A percentile compares a stretch with the other conserved stretches of the same genome.
phyloP scores from a whole-genome alignment of 768 basidiomycete species.

The Tylopilus felleus region DNA sequence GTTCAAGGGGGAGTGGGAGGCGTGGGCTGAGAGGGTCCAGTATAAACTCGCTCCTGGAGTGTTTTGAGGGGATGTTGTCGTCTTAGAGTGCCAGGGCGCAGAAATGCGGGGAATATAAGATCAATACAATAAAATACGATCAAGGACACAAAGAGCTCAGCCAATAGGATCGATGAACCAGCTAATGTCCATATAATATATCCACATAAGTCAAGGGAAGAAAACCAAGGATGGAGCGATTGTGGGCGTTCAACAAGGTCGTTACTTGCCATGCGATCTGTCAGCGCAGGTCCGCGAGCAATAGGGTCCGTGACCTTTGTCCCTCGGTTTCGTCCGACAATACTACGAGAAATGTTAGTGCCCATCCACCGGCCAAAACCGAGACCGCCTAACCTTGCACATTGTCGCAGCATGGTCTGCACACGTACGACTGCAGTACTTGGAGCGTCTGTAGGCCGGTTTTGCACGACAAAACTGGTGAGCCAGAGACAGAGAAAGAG shows the following conservation, averaged over 20 bases:
- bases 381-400: conserved; percentile 21
- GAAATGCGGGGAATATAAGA: neutral
- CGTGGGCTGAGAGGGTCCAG: conserved; percentile 44
- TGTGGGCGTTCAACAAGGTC: neutral
- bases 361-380: neutral
- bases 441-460: conserved; percentile 51
- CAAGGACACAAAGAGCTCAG: neutral
- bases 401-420: conserved; percentile 39
- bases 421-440: conserved; percentile 62
- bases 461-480: conserved; percentile 49
- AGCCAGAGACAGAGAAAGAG: neutral
- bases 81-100: neutral
- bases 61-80: conserved; percentile 27
- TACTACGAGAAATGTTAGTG: conserved; percentile 11
- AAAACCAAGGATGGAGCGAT: neutral
- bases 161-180: neutral
- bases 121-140: conserved; percentile 1
- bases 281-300: conserved; percentile 29
- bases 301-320: conserved; percentile 14
- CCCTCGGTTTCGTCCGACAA: conserved; percentile 21
- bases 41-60: conserved; percentile 49
- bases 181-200: conserved; percentile 1
- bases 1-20: conserved; percentile 22
- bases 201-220: neutral
- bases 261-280: conserved; percentile 14